Evolutionary conservation across 768 basidiomycete species (phyloP).

Genomic region (Pleurotus citrinopileatus): DNA sequence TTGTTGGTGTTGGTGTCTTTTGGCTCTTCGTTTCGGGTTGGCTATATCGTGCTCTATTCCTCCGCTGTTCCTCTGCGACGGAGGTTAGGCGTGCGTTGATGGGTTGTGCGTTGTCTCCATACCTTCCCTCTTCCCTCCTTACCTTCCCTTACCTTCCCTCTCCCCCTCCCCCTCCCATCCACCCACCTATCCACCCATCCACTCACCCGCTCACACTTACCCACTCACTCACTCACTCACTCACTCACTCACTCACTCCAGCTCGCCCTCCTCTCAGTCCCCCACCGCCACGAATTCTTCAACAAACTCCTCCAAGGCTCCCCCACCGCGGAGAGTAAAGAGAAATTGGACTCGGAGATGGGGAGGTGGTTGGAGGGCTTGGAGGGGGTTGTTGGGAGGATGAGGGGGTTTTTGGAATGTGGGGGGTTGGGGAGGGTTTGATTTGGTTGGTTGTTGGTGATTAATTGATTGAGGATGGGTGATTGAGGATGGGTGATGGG

Average conservation of each 20-base stretch:
- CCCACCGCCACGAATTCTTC: constrained; percentile 62
- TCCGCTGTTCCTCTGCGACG: no score
- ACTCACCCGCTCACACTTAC: not conserved
- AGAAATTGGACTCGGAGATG: constrained; percentile 54
- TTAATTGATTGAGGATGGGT: no score
- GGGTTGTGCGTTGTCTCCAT: no score
- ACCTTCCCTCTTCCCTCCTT: constrained; percentile 7
- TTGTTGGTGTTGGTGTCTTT: no score
- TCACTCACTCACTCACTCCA: constrained; percentile 16
- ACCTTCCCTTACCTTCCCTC: constrained; percentile 6
- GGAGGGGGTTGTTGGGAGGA: constrained; percentile 45
- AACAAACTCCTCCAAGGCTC: constrained; percentile 58
- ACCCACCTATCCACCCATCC: not conserved
- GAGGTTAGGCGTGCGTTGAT: no score
- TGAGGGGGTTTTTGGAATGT: constrained; percentile 50
- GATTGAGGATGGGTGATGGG: no score
- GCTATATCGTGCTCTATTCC: no score
- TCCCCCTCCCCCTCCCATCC: not conserved
- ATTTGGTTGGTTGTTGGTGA: no score
- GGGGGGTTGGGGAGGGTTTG: constrained; percentile 53
- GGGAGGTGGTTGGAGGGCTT: constrained; percentile 60
- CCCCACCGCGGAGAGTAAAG: constrained; percentile 16
- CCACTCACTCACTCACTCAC: not conserved
- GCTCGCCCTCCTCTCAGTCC: constrained; percentile 61
- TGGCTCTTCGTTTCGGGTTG: no score